phyloP scores from a whole-genome alignment of 2,329 filamentous ascomycete species.

The Podosphaera aphanis region DNA sequence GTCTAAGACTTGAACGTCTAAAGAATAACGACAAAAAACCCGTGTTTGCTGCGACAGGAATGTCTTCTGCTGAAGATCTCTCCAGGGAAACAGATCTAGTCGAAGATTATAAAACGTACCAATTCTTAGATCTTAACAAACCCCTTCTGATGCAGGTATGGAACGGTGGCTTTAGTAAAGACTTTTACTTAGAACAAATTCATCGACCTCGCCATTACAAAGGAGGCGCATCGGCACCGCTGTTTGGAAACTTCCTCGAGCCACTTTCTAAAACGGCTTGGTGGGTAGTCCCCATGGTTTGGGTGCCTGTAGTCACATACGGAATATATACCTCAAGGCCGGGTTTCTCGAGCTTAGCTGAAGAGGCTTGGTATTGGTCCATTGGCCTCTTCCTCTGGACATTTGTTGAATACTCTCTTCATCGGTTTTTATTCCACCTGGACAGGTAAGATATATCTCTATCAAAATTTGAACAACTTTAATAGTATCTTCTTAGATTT shows the following conservation, averaged over 20 bases:
- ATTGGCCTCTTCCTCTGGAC: constrained; percentile 65
- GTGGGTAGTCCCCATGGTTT: constrained; percentile 68
- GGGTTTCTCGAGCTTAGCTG: constrained; percentile 28
- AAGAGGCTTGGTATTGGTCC: constrained; percentile 37
- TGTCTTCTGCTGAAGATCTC: constrained; percentile 74
- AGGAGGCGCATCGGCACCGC: constrained; percentile 70
- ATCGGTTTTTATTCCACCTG: constrained; percentile 82
- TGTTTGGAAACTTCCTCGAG: constrained; percentile 97
- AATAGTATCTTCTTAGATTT: constrained; percentile 27
- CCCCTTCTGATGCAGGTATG: constrained; percentile 77
- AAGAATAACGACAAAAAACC: constrained; percentile 13
- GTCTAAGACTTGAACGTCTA: no score
- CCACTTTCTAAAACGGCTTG: constrained; percentile 87
- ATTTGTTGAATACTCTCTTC: constrained; percentile 67
- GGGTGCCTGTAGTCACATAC: constrained; percentile 61
- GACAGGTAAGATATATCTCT: constrained; percentile 44
- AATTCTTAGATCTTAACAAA: constrained; percentile 73
- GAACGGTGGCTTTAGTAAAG: constrained; percentile 67
- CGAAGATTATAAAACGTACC: constrained; percentile 67
- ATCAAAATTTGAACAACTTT: constrained; percentile 6
- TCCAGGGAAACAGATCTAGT: constrained; percentile 58
- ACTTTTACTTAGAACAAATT: constrained; percentile 93
- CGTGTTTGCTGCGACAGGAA: constrained; percentile 46
- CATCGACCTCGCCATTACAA: constrained; percentile 91
- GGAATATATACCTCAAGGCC: constrained; percentile 41